These are phyloP conservation scores for Parathielavia appendiculata DNA, from an alignment of 495 filamentous ascomycete genomes.

Conservation along the genomic window DNA sequence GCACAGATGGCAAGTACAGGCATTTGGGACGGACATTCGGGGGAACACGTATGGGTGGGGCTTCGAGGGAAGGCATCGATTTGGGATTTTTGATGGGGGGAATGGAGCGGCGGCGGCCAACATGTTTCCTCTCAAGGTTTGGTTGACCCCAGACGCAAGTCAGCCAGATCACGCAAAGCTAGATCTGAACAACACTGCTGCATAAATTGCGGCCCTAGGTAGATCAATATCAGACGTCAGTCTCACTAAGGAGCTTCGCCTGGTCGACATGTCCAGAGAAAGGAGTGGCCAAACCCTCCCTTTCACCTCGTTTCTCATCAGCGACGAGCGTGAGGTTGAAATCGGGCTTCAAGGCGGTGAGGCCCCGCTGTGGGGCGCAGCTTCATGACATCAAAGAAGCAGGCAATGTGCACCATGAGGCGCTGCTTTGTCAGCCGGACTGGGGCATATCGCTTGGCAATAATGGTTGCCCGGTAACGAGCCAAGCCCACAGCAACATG, in stretches of 20 bases:
- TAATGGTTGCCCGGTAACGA: too few species aligned
- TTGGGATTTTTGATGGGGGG: conserved; percentile 9
- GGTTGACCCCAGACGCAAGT: conserved; percentile 16
- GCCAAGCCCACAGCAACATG: too few species aligned
- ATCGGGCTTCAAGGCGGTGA: conserved; percentile 19
- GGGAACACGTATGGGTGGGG: conserved; percentile 11
- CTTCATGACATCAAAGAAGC: conserved; percentile 18
- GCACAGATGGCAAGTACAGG: conserved; percentile 23
- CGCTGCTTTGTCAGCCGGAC: conserved; percentile 15
- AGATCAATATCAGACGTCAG: conserved; percentile 24
- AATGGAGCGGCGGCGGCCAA: conserved; percentile 18
- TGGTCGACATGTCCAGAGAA: neutral
- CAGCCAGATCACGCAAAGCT: conserved; percentile 21
- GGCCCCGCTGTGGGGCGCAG: conserved; percentile 12
- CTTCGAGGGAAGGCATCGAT: conserved; percentile 11
- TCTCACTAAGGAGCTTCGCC: conserved; percentile 8
- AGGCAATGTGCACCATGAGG: conserved; percentile 3
- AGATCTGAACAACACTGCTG: conserved; percentile 29
- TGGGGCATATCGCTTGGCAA: neutral
- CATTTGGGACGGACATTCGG: conserved; percentile 21
- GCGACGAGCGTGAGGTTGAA: too few species aligned
- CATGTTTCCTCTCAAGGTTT: conserved; percentile 20
- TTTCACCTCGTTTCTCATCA: neutral
- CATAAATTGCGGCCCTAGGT: conserved; percentile 24
- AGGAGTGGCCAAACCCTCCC: too few species aligned